Base-by-base conservation (phyloP, 2,329 filamentous ascomycete species). In the Hymenoscyphus linearis region DNA sequence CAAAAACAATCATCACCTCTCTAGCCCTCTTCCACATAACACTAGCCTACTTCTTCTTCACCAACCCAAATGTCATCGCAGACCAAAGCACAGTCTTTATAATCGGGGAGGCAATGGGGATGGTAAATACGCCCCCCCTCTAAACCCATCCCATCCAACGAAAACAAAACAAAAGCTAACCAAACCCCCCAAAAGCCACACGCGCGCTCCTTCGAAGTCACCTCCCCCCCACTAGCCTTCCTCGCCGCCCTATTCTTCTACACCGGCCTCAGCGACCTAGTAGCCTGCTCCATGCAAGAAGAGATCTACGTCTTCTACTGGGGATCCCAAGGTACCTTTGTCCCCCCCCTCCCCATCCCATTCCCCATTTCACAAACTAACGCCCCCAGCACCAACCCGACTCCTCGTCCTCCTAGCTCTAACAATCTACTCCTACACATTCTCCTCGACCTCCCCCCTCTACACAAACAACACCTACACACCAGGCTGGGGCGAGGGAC, bases 21-120 rank as follows among this genome's bases (percentile, higher is more conserved):
- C 79, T 96, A 68, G 89, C 89, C 68, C 83, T 96, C 73, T 91
- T 95, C 78, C 90, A 96, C 77, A 76, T 96, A 66, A 90, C 90
- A 5, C 79, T 95, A 55, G 91, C 87, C 69, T 92, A 88, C 76
- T 91, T 95, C 78, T 88, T 97, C 77, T 81, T 96, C 69, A 88
- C 85, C 50, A 86, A 82, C 62, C 93, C 93, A 5, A 77, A 78
- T 64, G 80, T 83, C 52, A 81, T 97, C 69, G 85, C 89, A 55
- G 88, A 93, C 71, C 91, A 96, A 70, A 86, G 88, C 58, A 75
- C 96, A 25, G 90, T 96, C 55, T 90, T 85, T 68, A 82, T 96
- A 34, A 77, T 96, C 27, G 91, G 91, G 59, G 89, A 96, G 75
- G 85, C 90, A 58, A 90, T 96, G 85, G 85, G 87, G 68, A 83